phyloP scores from a whole-genome alignment of 2,329 filamentous ascomycete genomes.

The Pseudogymnoascus sp. region DNA sequence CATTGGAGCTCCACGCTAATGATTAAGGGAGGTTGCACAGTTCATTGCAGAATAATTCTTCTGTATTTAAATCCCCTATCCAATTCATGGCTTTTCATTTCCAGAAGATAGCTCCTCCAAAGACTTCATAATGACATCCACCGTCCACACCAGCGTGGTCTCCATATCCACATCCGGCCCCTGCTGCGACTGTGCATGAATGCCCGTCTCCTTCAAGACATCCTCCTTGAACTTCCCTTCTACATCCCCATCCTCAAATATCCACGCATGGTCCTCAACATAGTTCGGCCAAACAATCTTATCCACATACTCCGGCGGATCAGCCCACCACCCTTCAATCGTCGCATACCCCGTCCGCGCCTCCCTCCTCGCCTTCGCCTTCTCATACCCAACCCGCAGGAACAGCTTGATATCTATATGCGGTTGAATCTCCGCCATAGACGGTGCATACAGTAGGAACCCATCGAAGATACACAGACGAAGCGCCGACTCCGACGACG shows the following conservation, averaged over 20 bases:
- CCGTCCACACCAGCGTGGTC: slow-evolving; percentile 58
- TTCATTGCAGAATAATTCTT: background rate
- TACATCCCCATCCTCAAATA: slow-evolving; percentile 65
- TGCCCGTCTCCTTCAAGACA: slow-evolving; percentile 36
- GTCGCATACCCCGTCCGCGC: slow-evolving; percentile 70
- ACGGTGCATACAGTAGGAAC: slow-evolving; percentile 69
- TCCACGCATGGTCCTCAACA: slow-evolving; percentile 67
- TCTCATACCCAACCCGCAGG: slow-evolving; percentile 57
- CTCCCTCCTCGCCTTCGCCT: slow-evolving; percentile 56
- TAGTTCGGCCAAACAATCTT: slow-evolving; percentile 96
- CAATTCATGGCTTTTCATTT: background rate
- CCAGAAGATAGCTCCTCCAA: slow-evolving; percentile 19
- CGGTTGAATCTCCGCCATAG: slow-evolving; percentile 41
- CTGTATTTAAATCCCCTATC: background rate
- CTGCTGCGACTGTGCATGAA: slow-evolving; percentile 40
- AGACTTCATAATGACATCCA: slow-evolving; percentile 46
- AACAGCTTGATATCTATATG: slow-evolving; percentile 71
- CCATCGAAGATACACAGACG: slow-evolving; percentile 73
- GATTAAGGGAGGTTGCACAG: background rate
- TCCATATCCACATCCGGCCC: slow-evolving; percentile 49
- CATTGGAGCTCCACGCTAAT: background rate
- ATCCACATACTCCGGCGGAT: slow-evolving; percentile 91
- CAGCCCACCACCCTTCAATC: slow-evolving; percentile 84
- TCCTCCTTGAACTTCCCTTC: slow-evolving; percentile 41
- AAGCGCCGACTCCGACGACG: slow-evolving; percentile 7